Base-by-base conservation (phyloP, 352 stramenopile species). In the Globisporangium nunn region DNA sequence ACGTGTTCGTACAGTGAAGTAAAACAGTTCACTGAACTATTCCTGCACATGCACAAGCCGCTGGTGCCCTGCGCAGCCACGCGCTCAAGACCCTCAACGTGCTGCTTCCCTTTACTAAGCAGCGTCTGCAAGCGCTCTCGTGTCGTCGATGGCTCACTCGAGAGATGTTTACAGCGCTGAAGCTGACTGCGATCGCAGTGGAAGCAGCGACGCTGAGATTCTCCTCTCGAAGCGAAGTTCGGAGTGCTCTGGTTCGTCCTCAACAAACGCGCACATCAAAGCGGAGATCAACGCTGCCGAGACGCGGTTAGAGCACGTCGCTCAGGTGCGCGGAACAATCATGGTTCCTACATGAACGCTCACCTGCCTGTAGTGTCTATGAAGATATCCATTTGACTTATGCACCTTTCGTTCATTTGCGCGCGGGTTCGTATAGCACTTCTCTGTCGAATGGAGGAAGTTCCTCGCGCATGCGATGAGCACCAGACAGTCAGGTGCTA, bases 401-500 rank as follows among this genome's bases (percentile, higher is more conserved):
- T 37, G 59, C 33, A 37, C 33, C 33, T 37, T 37, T 37, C 33
- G 33, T 37, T 37, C 33, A 8, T 11, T 8, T 8, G 33, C 10
- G 33, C 33, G 10, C 44, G 2, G 29, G 63, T n/a, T 23, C 46
- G n/a, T 14, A 0, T 40, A 83, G 68, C 72, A 81, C 63, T 87
- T 87, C 48, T 78, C 76, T 37, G 18, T 68, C 23, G 76, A 87
- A 58, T 87, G 76, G 76, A 82, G 81, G 46, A 59, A 72, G 8
- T 83, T 85, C 52, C 60, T 85, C 17, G 60, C 62, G 40, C 80
- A 74, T 53, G 74, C 72, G 10, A 78, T 85, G 70, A 61, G 74
- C 47, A 62, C 71, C 57, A 83, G 81, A 52, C 58, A 69, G 45
- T 35, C 51, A 31, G 14, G 58, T 50, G 51, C 51, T 6, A 54